Evolutionary conservation across 2,329 filamentous ascomycete genomes (phyloP).

Genomic region (Colletotrichum higginsianum): DNA sequence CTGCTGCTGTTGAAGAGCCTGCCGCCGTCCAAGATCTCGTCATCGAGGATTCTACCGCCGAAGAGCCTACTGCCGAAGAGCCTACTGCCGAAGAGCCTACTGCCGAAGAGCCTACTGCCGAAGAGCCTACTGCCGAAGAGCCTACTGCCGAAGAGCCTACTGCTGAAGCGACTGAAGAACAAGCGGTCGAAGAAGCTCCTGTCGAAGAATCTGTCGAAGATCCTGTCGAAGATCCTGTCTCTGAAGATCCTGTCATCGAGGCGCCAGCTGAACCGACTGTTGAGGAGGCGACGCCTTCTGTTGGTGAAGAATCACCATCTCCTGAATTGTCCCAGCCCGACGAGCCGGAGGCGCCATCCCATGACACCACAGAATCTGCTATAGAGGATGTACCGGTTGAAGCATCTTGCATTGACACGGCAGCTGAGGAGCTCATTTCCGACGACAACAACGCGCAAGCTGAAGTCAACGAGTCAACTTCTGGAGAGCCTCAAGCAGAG

Average conservation of each 20-base stretch:
- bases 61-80: constrained; percentile 37
- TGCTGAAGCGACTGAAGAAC: neutral
- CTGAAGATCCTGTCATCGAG: constrained; percentile 26
- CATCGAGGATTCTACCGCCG: neutral
- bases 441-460: neutral
- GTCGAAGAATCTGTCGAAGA: constrained; percentile 13
- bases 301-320: neutral
- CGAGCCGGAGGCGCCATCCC: neutral
- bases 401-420: neutral
- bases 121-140: constrained; percentile 9
- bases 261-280: constrained; percentile 18
- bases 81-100: neutral
- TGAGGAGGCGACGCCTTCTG: neutral
- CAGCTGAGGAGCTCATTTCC: constrained; percentile 30
- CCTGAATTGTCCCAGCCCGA: constrained; percentile 4
- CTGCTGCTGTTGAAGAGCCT: constrained; percentile 29
- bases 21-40: neutral
- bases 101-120: neutral
- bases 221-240: neutral
- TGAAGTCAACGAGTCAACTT: neutral
- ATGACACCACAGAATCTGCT: neutral
- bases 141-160: neutral
- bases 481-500: neutral
- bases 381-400: neutral
- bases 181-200: constrained; percentile 13